phyloP scores from a whole-genome alignment of 768 basidiomycete genomes.

The Xerocomellus chrysenteron region DNA sequence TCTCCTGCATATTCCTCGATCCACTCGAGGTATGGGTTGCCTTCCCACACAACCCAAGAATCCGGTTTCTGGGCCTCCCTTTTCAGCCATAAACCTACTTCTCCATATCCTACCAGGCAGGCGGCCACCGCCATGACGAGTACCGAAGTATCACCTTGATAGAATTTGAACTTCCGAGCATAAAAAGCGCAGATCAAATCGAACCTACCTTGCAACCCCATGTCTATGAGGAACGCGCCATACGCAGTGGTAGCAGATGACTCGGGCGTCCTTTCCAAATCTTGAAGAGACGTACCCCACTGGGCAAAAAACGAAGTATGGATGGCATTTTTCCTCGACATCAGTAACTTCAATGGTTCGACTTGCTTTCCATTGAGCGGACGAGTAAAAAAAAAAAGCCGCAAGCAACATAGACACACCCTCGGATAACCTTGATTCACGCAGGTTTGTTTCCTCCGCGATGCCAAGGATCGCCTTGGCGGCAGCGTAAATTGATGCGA shows the following conservation, averaged over 20 bases:
- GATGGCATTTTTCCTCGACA: background rate
- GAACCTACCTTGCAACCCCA: background rate
- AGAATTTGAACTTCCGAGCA: background rate
- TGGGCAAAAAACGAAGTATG: background rate
- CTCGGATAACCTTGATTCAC: background rate
- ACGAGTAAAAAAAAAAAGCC: background rate
- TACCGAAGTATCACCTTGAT: background rate
- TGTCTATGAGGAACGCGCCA: constrained; percentile 5
- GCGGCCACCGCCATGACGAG: constrained; percentile 3
- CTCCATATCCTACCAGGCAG: constrained; percentile 1
- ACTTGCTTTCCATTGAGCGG: background rate
- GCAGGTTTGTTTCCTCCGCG: background rate
- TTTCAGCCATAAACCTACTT: background rate
- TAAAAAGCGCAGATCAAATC: background rate
- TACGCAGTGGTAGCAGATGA: constrained; percentile 5
- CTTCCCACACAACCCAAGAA: constrained; percentile 4
- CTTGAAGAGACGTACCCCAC: background rate
- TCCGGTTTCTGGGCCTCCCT: constrained; percentile 1
- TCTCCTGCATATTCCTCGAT: background rate
- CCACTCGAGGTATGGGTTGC: constrained; percentile 1
- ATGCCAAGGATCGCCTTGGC: background rate
- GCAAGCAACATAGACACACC: background rate
- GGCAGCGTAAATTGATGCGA: background rate
- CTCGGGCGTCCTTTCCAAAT: background rate
- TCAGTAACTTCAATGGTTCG: background rate